A percentile compares a stretch with the other conserved stretches of the same genome.
phyloP scores from a whole-genome alignment of 2,329 filamentous ascomycete species.

The Metarhizium humberi region DNA sequence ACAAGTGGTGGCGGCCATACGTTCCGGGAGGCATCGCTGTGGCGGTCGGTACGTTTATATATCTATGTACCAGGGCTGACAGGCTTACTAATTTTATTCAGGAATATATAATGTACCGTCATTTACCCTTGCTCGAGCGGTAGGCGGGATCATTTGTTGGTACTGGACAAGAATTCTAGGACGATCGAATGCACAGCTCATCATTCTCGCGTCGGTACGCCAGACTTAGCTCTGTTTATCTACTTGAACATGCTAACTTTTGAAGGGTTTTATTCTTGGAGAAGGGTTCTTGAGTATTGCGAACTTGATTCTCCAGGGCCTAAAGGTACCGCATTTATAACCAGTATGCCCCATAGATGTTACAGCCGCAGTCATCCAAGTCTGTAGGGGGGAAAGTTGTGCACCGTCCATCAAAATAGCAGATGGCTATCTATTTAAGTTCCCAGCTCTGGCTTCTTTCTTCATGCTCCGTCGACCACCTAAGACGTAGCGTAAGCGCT shows the following conservation, averaged over 20 bases:
- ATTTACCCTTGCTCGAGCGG: conserved; percentile 81
- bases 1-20: conserved; percentile 59
- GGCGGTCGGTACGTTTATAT: conserved; percentile 58
- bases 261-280: conserved; percentile 75
- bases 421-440: conserved; percentile 26
- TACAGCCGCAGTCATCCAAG: background rate
- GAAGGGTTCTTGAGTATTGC: conserved; percentile 89
- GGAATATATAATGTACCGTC: conserved; percentile 97
- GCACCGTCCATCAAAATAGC: background rate
- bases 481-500: conserved; percentile 53
- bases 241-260: conserved; percentile 2
- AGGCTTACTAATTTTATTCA: conserved; percentile 17
- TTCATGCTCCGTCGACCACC: conserved; percentile 44
- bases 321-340: conserved; percentile 63
- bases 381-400: background rate
- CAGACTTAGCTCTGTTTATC: background rate
- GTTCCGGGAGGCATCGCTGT: conserved; percentile 93
- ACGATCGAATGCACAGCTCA: conserved; percentile 62
- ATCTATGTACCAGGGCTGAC: background rate
- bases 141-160: conserved; percentile 66
- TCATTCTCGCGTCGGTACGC: conserved; percentile 70
- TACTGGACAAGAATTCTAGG: conserved; percentile 58
- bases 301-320: conserved; percentile 74
- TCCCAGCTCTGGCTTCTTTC: conserved; percentile 41
- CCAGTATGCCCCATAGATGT: background rate